Conservation (phyloP, 805 yeast species). For the Blastobotrys parvus region DNA sequence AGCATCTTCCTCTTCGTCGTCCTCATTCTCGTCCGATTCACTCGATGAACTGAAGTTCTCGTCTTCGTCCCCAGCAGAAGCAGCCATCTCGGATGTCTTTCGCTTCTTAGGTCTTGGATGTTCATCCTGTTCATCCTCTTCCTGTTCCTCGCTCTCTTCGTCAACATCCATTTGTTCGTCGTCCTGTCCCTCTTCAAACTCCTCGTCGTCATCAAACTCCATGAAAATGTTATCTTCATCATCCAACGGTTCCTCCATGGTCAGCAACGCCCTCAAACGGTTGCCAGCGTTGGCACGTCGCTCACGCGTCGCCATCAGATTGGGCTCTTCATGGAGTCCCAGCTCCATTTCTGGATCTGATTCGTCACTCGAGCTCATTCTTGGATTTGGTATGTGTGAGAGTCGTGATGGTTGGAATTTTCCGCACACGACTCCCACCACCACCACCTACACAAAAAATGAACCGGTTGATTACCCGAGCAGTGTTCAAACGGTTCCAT, state of each 20-base stretch:
- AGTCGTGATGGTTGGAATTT: background rate
- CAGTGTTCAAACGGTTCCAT: background rate
- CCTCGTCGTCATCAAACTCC: constrained; percentile 35
- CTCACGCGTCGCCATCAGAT: constrained; percentile 64
- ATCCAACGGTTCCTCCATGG: constrained; percentile 54
- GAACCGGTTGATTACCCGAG: background rate
- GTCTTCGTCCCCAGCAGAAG: no score
- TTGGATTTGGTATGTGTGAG: background rate
- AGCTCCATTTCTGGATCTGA: constrained; percentile 1
- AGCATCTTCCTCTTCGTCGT: constrained; percentile 49
- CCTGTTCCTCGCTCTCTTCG: constrained; percentile 21
- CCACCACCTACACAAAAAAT: no score
- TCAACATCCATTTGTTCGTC: constrained; percentile 22
- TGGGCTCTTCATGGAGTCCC: constrained; percentile 32
- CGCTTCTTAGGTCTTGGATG: constrained; percentile 6
- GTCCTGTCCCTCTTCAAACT: constrained; percentile 31
- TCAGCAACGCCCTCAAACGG: constrained; percentile 61
- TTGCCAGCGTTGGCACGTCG: constrained; percentile 89
- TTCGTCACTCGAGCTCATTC: background rate
- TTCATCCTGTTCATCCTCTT: constrained; percentile 14
- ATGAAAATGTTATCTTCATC: constrained; percentile 56
- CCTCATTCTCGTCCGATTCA: constrained; percentile 37
- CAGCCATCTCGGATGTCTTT: constrained; percentile 12
- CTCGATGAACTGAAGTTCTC: constrained; percentile 42
- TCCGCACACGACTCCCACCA: background rate